phyloP scores from a whole-genome alignment of 257 asterid genomes.

The Verbascum thapsus region DNA sequence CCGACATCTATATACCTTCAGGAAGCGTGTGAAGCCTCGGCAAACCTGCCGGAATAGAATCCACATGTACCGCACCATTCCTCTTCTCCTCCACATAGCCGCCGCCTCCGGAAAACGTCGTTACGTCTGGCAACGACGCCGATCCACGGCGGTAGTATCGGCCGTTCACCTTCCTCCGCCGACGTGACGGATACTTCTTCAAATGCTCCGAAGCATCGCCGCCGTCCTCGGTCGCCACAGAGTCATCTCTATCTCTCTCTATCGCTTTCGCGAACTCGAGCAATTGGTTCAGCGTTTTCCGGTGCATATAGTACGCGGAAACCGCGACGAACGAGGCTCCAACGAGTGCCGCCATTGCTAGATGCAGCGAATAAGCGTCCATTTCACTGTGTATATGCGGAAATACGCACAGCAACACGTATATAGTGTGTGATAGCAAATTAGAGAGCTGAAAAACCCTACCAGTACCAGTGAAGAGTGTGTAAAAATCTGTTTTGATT shows the following conservation, averaged over 20 bases:
- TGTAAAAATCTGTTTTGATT: constrained; percentile 23
- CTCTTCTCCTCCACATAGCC: constrained; percentile 48
- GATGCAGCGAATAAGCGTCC: constrained; percentile 75
- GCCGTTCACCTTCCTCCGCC: constrained; percentile 54
- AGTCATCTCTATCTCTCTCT: constrained; percentile 58
- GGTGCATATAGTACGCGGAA: constrained; percentile 91
- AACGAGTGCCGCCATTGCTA: constrained; percentile 90
- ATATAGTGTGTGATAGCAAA: constrained; percentile 10
- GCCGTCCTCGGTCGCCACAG: constrained; percentile 39
- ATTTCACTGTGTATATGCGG: constrained; percentile 32
- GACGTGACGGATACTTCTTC: constrained; percentile 46
- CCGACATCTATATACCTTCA: constrained; percentile 58
- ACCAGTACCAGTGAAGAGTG: constrained; percentile 35
- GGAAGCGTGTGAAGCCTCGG: constrained; percentile 74
- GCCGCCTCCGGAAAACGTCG: constrained; percentile 44
- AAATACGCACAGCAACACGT: constrained; percentile 3
- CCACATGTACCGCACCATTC: constrained; percentile 59
- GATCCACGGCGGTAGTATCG: constrained; percentile 59
- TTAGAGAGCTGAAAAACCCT: constrained; percentile 47
- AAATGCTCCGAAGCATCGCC: constrained; percentile 52
- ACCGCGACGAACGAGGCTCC: constrained; percentile 93
- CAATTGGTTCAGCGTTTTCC: constrained; percentile 81
- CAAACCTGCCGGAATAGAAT: constrained; percentile 67
- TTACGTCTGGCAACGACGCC: constrained; percentile 70
- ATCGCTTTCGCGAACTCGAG: constrained; percentile 74